Evolutionary conservation across 2,329 filamentous ascomycete genomes (phyloP).

Genomic region (Fusarium sp.): DNA sequence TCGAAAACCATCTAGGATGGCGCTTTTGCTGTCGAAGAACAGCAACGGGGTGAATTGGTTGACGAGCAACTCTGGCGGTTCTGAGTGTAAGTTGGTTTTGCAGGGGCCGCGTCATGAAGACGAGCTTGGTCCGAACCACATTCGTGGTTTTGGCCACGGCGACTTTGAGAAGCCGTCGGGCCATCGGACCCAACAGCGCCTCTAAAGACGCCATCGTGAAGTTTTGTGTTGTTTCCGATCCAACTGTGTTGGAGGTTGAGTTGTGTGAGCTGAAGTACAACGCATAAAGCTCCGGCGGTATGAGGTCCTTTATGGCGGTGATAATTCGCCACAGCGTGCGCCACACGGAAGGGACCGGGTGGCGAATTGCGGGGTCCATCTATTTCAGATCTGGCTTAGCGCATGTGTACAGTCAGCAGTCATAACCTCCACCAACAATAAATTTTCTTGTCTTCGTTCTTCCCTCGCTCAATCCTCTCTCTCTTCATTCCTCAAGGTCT

Average conservation of each 20-base stretch:
- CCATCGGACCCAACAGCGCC: constrained; percentile 69
- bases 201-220: constrained; percentile 67
- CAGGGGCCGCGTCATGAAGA: constrained; percentile 59
- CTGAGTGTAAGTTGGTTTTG: constrained; percentile 61
- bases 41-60: constrained; percentile 67
- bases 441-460: constrained; percentile 44
- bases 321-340: constrained; percentile 52
- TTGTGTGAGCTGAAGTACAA: constrained; percentile 36
- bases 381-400: constrained; percentile 46
- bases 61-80: constrained; percentile 57
- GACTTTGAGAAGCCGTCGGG: constrained; percentile 67
- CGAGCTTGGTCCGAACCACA: constrained; percentile 65
- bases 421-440: constrained; percentile 43
- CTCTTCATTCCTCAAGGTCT: constrained; percentile 44
- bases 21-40: constrained; percentile 63
- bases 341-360: constrained; percentile 49
- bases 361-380: constrained; percentile 43
- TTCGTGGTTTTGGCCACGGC: constrained; percentile 66
- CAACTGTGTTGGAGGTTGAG: constrained; percentile 40
- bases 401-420: constrained; percentile 41
- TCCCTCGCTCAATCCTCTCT: constrained; percentile 29
- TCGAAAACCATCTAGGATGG: constrained; percentile 64
- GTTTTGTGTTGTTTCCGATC: constrained; percentile 42
- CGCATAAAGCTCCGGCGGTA: constrained; percentile 29
- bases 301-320: constrained; percentile 45